These are phyloP conservation scores for Cyamopsis tetragonoloba DNA, from an alignment of 306 rosid species.

Conservation along the genomic window DNA sequence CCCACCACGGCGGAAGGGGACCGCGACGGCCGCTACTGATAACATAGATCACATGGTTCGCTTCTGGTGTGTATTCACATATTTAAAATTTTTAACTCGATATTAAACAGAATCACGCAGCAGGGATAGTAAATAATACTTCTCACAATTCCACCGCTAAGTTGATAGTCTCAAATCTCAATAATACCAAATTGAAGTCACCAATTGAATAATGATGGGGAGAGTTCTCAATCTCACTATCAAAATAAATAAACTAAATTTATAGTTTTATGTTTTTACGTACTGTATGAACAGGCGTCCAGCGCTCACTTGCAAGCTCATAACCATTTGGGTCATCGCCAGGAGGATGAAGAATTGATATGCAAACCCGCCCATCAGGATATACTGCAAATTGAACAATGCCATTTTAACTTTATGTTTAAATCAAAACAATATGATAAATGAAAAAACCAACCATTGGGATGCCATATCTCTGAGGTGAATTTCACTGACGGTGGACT, in stretches of 20 bases:
- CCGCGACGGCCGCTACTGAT: too few relatives aligned
- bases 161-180: slow-evolving; percentile 7
- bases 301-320: slow-evolving; percentile 98
- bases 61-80: background rate
- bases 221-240: background rate
- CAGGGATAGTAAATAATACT: slow-evolving; percentile 1
- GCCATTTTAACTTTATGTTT: background rate
- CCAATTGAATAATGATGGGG: background rate
- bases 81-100: background rate
- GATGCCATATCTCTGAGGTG: slow-evolving; percentile 89
- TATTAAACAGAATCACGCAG: background rate
- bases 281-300: slow-evolving; percentile 98
- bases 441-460: slow-evolving; percentile 59
- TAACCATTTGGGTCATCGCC: slow-evolving; percentile 98
- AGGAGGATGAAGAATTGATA: slow-evolving; percentile 96
- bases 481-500: slow-evolving; percentile 91
- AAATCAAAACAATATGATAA: background rate
- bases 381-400: slow-evolving; percentile 51
- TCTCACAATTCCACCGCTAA: slow-evolving; percentile 15
- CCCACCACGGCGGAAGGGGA: too few relatives aligned
- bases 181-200: background rate
- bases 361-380: slow-evolving; percentile 96
- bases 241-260: background rate
- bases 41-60: background rate
- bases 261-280: slow-evolving; percentile 15